Conservation (phyloP, 1,284 basidiomycete genomes). For the Flammula alnicola region DNA sequence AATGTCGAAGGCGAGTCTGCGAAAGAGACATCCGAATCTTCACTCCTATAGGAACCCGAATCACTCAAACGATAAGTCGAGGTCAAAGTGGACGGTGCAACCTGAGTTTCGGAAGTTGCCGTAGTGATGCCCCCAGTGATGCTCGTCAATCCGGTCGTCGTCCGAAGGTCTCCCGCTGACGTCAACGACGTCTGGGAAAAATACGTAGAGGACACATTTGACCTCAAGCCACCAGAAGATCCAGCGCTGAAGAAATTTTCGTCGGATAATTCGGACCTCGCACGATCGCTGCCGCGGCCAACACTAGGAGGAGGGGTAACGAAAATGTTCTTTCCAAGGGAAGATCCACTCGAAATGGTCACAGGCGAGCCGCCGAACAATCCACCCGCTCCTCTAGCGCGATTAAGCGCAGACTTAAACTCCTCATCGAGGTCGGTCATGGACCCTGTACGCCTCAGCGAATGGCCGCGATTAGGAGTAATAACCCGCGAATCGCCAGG, state of each 20-base stretch:
- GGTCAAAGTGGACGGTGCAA: constrained; percentile 55
- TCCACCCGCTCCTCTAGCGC: constrained; percentile 34
- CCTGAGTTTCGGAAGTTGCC: constrained; percentile 19
- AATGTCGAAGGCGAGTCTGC: constrained; percentile 46
- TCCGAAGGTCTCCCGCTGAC: constrained; percentile 37
- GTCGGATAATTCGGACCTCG: constrained; percentile 45
- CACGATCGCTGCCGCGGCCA: constrained; percentile 48
- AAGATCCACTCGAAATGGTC: constrained; percentile 59
- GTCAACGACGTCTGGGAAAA: constrained; percentile 39
- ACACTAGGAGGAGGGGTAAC: constrained; percentile 65
- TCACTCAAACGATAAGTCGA: constrained; percentile 43
- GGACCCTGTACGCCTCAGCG: constrained; percentile 70
- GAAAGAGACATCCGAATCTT: constrained; percentile 38
- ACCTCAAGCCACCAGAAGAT: constrained; percentile 32
- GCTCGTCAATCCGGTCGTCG: constrained; percentile 34
- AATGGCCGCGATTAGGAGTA: constrained; percentile 56
- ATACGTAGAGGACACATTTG: constrained; percentile 39
- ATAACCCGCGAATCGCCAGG: constrained; percentile 72
- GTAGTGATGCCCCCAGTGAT: not conserved
- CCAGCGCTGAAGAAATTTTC: constrained; percentile 63
- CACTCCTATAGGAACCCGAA: constrained; percentile 61
- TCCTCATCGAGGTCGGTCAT: constrained; percentile 77
- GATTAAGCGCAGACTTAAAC: constrained; percentile 47
- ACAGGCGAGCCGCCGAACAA: constrained; percentile 48
- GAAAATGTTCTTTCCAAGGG: constrained; percentile 54